Evolutionary conservation across 495 filamentous ascomycete genomes (phyloP), one percentile per base, ranked within the genome.

Genomic region (Podospora pseudoanserina): DNA sequence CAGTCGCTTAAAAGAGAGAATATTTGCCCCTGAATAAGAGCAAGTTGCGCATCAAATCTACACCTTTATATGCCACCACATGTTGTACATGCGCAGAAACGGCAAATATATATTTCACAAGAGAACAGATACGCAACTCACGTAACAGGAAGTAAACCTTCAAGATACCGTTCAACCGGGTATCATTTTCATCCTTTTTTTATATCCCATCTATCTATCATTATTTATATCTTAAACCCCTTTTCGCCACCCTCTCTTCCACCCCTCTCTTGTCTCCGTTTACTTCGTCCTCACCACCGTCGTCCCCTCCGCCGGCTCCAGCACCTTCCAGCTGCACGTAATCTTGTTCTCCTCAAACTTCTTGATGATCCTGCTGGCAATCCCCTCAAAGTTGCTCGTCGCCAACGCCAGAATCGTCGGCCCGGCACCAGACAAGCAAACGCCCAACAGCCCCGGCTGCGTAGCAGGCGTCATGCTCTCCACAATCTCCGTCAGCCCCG

Each of bases 361-460:
- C 15, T 76, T 75, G 72, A 96, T 86, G 64, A 97, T 91, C 73
- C 86, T 81, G 34, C 88, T 78, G 5, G 94, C 94, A 67, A 99
- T 97, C 67, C 88, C 82, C 32, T 90, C 87, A 78, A 97, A 97
- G 78, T 93, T 90, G 64, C 88, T 82, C 5, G 93, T 97, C 13
- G 95, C 95, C 53, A 99, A 84, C 4, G 93, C 95, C 58, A 99
- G 82, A 71, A 99, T 96, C 4, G 94, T 97, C 19, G 94, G 95
- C 3, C 95, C 95, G 4, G 95, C 95, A 23, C 95, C 94, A 7
- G 92, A 96, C 4, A 97, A 83, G 77, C 94, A 97, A 49, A 97
- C 94, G 55, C 95, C 95, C 49, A 97, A 82, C 3, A 99, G 84
- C 9, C 95, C 95, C 5, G 92, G 91, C 74, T 96, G 91, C 26